Evolutionary conservation across 2,329 filamentous ascomycete species (phyloP).

Genomic region (Arthrocladium fulminans): DNA sequence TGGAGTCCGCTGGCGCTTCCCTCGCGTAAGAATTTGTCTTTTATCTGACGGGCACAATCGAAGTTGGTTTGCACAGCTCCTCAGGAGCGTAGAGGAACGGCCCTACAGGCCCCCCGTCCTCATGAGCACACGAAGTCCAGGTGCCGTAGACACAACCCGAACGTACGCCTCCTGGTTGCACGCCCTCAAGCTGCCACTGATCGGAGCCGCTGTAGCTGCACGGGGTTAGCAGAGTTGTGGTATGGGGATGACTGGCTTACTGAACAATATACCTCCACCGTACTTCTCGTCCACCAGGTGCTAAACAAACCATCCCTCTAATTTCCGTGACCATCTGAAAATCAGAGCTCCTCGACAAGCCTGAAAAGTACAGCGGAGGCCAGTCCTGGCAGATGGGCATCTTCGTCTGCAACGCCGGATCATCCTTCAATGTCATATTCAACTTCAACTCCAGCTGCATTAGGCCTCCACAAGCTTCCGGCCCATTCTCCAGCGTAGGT

Average conservation of each 20-base stretch:
- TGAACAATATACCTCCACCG: constrained; percentile 22
- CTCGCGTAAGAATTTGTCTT: no score
- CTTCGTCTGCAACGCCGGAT: constrained; percentile 13
- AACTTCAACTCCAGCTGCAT: constrained; percentile 21
- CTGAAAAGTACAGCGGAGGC: constrained; percentile 19
- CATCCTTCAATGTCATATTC: constrained; percentile 13
- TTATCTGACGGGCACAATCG: constrained; percentile 12
- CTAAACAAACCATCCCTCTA: constrained; percentile 15
- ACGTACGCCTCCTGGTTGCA: constrained; percentile 21
- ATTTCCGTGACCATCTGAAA: constrained; percentile 14
- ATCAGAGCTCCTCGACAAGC: constrained; percentile 16
- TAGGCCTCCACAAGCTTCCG: constrained; percentile 22
- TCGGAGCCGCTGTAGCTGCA: constrained; percentile 19
- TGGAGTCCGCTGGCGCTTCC: no score
- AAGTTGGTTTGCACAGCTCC: constrained; percentile 20
- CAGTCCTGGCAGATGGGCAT: constrained; percentile 18
- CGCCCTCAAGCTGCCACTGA: constrained; percentile 23
- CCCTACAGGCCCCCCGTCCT: constrained; percentile 16
- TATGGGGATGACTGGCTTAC: background rate
- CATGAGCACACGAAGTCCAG: constrained; percentile 21
- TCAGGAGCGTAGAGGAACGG: constrained; percentile 22
- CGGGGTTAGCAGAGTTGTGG: background rate
- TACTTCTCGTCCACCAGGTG: constrained; percentile 19
- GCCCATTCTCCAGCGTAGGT: constrained; percentile 17
- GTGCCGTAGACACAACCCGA: constrained; percentile 21